Base-by-base conservation (phyloP, 1,139 yeast species). In the Yamadazyma sp. region DNA sequence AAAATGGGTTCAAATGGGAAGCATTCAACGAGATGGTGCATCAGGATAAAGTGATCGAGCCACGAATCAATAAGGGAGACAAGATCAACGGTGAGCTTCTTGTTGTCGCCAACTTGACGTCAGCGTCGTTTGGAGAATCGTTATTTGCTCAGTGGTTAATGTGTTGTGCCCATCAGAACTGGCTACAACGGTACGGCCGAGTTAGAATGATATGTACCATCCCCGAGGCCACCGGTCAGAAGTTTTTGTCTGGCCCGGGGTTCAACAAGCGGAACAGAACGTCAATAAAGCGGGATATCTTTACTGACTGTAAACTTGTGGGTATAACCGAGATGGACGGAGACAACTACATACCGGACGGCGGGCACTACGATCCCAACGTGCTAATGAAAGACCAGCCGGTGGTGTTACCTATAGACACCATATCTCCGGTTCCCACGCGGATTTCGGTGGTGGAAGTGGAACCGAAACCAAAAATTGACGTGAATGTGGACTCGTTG, bases 171-270 rank as follows among this genome's bases (percentile, higher is more conserved):
- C 74, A 82, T 54, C 70, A 75, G 35, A 86, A 85, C 52, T 87
- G 96, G 96, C 57, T 86, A 12, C 85, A 82, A 48, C 67, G 70
- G 46, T 85, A 74, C 55, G 96, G 96, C 0, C 68, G 85, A 37
- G 88, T 86, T 2, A 65, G 86, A 41, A 78, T 86, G 82, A 61
- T 87, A 13, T 53, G 85, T 23, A 74, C 86, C 74, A 67, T 80
- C 9, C 78, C 81, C 3, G 77, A 78, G 16, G 41, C 60, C 1
- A 74, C 86, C 0, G 90, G 90, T 1, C 64, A 61, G 42, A 86
- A 85, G 56, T 67, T 86, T 31, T 55, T 82, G 39, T 76, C 86
- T 0, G 68, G 64, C 0, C 69, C 77, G 0, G 71, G 75, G 2
- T 65, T 64, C 33, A 49, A 45, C 12, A 61, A 64, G 31, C 67